Evolutionary conservation across 306 rosid species (phyloP), one percentile per base, ranked within the genome.

Genomic region (Alnus rubra): DNA sequence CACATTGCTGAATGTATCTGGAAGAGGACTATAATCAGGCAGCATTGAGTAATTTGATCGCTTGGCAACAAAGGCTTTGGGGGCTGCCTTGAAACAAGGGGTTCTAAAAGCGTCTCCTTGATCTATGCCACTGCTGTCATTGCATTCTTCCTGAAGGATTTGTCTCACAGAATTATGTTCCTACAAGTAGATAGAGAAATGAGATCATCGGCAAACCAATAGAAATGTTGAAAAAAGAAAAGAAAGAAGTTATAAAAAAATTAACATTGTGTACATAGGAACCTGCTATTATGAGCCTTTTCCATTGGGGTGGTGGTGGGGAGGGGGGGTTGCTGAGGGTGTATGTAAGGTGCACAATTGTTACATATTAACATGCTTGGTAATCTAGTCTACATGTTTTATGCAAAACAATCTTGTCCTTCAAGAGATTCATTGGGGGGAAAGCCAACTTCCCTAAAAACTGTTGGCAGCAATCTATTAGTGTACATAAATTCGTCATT

Each of bases 11-110:
- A 93, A 82, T 69, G 91, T 82, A 84, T 91, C 91, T 47, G 96
- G 93, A 82, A 87, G 90, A 77, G 99, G 97, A 84, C 94, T 90
- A 73, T 15, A 88, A 82, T 88, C 89, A 68, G 94, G 89, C 79
- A 89, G 74, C 11, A 75, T 78, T 69, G 90, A 87, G 78, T 90
- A 78, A 75, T 84, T 84, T 74, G 94, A 85, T 74, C 98, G 90
- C 83, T 78, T 88, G 80, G 80, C 92, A 82, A 95, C 99, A 81
- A 91, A 95, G 75, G 88, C 87, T 84, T 72, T 86, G 49, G 93
- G 85, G 77, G 82, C 80, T 72, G 86, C 87, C 87, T 91, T 95
- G 47, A 88, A 82, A 84, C 92, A 78, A 62, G 99, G 96, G 77
- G 99, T 91, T 56, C 53, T 79, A 82, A 93, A 95, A 76, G 81